Evolutionary conservation across 306 rosid genomes (phyloP), one percentile per base, ranked within the genome.

Genomic region (Senna siamea): DNA sequence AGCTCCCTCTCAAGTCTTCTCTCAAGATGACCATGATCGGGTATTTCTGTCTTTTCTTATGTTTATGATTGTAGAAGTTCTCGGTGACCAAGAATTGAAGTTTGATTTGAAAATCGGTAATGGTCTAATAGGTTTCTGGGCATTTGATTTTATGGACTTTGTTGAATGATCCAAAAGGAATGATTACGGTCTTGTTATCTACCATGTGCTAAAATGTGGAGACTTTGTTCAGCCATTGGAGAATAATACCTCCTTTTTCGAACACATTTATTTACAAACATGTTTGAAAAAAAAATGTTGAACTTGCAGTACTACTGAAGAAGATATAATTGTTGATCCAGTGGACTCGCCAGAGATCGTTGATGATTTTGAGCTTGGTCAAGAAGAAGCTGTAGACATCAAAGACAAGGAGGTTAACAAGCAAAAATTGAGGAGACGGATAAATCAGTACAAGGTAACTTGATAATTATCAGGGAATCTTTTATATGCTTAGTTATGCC

Each of bases 1-100:
- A 86, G 3, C 86, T 94, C 9, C 85, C 98, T 10, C 85, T 94
- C 69, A 87, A 84, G 51, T 72, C 97, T 38, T 85, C 98, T 22
- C 71, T 88, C 78, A 94, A 91, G 81, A 85, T 91, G 90, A 91
- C 97, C 71, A 94, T 94, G 98, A 89, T 89, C 44, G 98, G 97
- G 93, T 88, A 69, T 51, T 34, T 11, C 20, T 12, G 5, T 44
- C 43, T 28, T 5, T 61, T 37, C 3, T 1, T 1, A 38, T 63
- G 18, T 47, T 14, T 46, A 2, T n/a, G 20, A 26, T 51, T n/a
- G 17, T 1, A 18, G 1, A 53, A 4, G 30, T 26, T 30, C 2
- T 44, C 34, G 37, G 14, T 34, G 5, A 37, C 30, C 2, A 4
- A 41, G 18, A 40, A 62, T 9, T 20, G 6, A 12, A 66, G 5